Base-by-base conservation (phyloP, 2,329 filamentous ascomycete genomes). In the Stemphylium vesicarium region DNA sequence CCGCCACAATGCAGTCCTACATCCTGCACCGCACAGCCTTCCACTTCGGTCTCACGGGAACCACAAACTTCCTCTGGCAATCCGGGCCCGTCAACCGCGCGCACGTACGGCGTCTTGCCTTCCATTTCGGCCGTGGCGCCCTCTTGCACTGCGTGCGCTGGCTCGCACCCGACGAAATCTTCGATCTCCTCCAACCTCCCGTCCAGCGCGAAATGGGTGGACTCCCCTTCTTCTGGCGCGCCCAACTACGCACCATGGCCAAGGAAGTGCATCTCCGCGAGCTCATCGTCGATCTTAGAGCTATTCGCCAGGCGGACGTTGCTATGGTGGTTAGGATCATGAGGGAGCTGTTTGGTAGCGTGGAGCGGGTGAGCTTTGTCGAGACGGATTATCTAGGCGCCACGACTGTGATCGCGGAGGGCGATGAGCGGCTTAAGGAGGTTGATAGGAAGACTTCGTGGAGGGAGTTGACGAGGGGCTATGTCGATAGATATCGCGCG, bases 141-240 rank as follows among this genome's bases (percentile, higher is more conserved):
- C 45, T 68, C 1, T 47, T 72, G 9, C 70, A 73, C 31, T 71
- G 65, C 32, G 56, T 71, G 7, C 65, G 71, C 11, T 74, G 71
- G 71, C 49, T 72, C 2, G 63, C 67, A 3, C 66, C 70, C 4
- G 69, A 72, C 24, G 51, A 55, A 1, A 22, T 74, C 6, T 72
- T 70, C 36, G 51, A 59, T 4, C 56, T 73, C 1, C 62, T 74
- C 44, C 62, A 69, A 24, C 66, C 69, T 0, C 65, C 66, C 18
- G 4, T 60, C 66, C 13, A 46, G 32, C 22, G 63, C 62, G 2
- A 59, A 1, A 66, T 68, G 3, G 47, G 38, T 1, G 63, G 56
- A 1, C 33, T 73, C 20, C 65, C 65, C 15, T 65, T 66, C 31
- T 65, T 72, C 26, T 74, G 71, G 71, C 65, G 71, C 24, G 70